Evolutionary conservation across 805 yeast species (phyloP).

Genomic region (Candida oleophila): DNA sequence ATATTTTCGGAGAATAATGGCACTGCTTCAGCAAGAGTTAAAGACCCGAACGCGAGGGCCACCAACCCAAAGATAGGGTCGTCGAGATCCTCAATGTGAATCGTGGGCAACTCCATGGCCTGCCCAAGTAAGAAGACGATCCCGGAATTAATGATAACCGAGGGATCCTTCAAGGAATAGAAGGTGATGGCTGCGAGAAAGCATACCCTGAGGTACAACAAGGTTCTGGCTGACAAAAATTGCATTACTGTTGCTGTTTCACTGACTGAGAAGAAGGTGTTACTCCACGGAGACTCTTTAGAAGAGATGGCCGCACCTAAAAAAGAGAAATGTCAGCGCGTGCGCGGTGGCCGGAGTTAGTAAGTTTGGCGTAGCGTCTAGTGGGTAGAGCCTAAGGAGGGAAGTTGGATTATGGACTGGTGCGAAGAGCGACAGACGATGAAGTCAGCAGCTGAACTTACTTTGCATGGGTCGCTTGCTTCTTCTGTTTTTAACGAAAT

Average conservation of each 20-base stretch:
- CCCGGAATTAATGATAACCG: constrained; percentile 41
- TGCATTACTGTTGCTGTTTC: constrained; percentile 35
- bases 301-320: background rate
- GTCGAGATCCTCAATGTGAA: constrained; percentile 22
- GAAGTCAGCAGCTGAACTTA: too few species aligned
- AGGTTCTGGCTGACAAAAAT: constrained; percentile 48
- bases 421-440: too few species aligned
- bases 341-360: too few species aligned
- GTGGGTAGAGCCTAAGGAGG: too few species aligned
- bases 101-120: constrained; percentile 52
- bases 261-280: background rate
- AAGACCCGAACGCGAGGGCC: constrained; percentile 42
- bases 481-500: too few species aligned
- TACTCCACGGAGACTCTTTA: background rate
- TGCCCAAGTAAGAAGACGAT: constrained; percentile 53
- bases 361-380: too few species aligned
- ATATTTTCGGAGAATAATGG: constrained; percentile 53
- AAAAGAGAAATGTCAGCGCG: too few species aligned
- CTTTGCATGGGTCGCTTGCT: too few species aligned
- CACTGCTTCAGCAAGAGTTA: constrained; percentile 53
- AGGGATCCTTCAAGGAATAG: constrained; percentile 48
- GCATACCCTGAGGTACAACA: constrained; percentile 47
- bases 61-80: constrained; percentile 52
- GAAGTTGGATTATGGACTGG: too few species aligned
- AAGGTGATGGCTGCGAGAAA: constrained; percentile 45